Conservation (phyloP, 2,329 filamentous ascomycete species). For the Fusarium camptoceras region DNA sequence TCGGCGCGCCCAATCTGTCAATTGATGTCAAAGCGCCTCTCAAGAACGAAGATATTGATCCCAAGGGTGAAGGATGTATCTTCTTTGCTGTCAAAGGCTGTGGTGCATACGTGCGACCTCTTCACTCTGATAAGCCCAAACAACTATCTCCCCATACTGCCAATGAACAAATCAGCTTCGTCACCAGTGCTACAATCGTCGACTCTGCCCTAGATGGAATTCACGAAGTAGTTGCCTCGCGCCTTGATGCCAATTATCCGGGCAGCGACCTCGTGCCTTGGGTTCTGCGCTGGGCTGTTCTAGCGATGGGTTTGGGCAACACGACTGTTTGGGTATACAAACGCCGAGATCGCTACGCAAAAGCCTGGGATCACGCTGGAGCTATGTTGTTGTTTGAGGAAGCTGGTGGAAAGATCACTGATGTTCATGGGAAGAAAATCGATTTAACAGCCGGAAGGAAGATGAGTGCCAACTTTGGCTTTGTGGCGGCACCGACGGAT, state of each 20-base stretch:
- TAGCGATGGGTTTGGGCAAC: constrained; percentile 66
- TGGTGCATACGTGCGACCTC: constrained; percentile 61
- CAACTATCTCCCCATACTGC: constrained; percentile 51
- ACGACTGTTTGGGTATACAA: constrained; percentile 69
- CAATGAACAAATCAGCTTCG: constrained; percentile 54
- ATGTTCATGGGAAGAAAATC: constrained; percentile 64
- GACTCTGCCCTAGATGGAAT: constrained; percentile 62
- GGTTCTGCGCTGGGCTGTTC: constrained; percentile 66
- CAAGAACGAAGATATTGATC: constrained; percentile 58
- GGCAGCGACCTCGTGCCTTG: constrained; percentile 67
- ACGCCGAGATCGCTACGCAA: constrained; percentile 59
- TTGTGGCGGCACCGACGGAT: constrained; percentile 63
- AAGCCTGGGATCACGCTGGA: constrained; percentile 71
- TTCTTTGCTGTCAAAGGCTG: constrained; percentile 62
- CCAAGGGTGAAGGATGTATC: constrained; percentile 59
- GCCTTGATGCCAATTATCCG: constrained; percentile 57
- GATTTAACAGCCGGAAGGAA: constrained; percentile 62
- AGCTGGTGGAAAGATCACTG: constrained; percentile 66
- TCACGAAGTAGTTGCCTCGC: constrained; percentile 58
- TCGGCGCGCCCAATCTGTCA: constrained; percentile 61
- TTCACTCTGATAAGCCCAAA: constrained; percentile 48
- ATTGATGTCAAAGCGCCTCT: constrained; percentile 55
- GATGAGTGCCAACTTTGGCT: constrained; percentile 65
- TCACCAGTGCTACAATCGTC: constrained; percentile 59
- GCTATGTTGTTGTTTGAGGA: constrained; percentile 70